Evolutionary conservation across 805 yeast genomes (phyloP), one percentile per base, ranked within the genome.

Genomic region (Candida broadrunensis): DNA sequence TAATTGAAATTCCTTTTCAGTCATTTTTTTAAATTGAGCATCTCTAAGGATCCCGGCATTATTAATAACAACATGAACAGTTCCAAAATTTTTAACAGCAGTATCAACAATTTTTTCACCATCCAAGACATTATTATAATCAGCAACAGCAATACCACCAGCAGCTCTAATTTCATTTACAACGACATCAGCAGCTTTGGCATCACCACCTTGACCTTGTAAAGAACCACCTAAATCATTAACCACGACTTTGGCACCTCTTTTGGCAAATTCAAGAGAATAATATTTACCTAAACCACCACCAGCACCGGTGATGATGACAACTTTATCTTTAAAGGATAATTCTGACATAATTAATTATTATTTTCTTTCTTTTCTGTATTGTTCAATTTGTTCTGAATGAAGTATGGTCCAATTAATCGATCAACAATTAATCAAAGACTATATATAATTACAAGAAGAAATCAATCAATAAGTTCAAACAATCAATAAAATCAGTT

Each of bases 21-120:
- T 66, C 96, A 91, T 88, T 54, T 89, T 91, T 61, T 81, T 83
- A 70, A 91, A 85, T 25, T 88, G 79, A 18, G 88, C 72, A 60
- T 91, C 99, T 58, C 95, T 81, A 56, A 91, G 73, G 45, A 91
- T 90, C 37, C 99, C 99, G 11, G 98, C 99, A 60, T 91, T 91
- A 73, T 91, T 91, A 56, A 91, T 78, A 50, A 91, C 73, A 37
- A 91, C 71, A 67, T 91, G 97, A 35, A 93, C 88, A 15, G 90
- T 77, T 36, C 97, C 97, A 59, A 85, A 91, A 41, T 78, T 77
- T 54, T 87, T 81, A 46, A 93, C 76, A 1, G 97, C 97, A 16
- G 95, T 83, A 56, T 85, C 78, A 49, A 91, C 75, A 55, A 91
- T 89, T 55, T 81, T 84, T 42, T 81, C 91, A 42, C 97, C 96